A percentile compares a stretch with the other conserved stretches of the same genome.
phyloP scores from a whole-genome alignment of 805 yeast species.

The Zygotorulaspora danielsina region DNA sequence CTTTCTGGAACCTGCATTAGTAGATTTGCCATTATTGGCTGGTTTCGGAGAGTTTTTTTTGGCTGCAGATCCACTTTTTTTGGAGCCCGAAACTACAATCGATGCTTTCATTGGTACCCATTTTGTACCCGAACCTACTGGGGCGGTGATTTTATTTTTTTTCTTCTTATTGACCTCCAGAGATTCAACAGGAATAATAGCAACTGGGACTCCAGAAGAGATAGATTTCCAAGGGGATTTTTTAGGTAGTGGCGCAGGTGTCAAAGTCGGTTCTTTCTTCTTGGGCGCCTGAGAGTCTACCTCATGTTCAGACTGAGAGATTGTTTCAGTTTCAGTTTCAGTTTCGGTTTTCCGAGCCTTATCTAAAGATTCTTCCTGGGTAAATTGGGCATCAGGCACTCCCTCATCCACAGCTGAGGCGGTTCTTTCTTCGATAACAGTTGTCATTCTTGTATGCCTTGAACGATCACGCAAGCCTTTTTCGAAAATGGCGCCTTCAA shows the following conservation, averaged over 20 bases:
- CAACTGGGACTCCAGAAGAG: slow-evolving; percentile 23
- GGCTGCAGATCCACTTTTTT: slow-evolving; percentile 14
- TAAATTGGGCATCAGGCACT: neutral
- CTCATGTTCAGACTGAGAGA: neutral
- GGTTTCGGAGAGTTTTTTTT: slow-evolving; percentile 16
- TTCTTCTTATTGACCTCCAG: slow-evolving; percentile 18
- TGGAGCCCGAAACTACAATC: slow-evolving; percentile 40
- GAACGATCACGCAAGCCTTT: neutral
- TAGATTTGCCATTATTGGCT: slow-evolving; percentile 12
- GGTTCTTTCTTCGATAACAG: neutral
- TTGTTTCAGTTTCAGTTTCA: slow-evolving; percentile 1
- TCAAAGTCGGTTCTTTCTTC: slow-evolving; percentile 22
- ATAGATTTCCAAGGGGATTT: slow-evolving; percentile 35
- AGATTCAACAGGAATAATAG: slow-evolving; percentile 23
- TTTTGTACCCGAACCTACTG: slow-evolving; percentile 38
- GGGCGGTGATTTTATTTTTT: slow-evolving; percentile 18
- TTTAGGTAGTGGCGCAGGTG: slow-evolving; percentile 36
- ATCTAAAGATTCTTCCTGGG: neutral
- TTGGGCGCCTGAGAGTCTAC: neutral
- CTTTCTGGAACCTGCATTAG: slow-evolving; percentile 14
- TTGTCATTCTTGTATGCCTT: neutral
- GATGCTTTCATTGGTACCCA: slow-evolving; percentile 69
- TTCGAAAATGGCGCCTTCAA: neutral
- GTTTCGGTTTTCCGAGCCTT: neutral
- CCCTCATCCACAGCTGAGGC: neutral